Evolutionary conservation across 495 filamentous ascomycete species (phyloP).

Genomic region (Aspergillus diversus): DNA sequence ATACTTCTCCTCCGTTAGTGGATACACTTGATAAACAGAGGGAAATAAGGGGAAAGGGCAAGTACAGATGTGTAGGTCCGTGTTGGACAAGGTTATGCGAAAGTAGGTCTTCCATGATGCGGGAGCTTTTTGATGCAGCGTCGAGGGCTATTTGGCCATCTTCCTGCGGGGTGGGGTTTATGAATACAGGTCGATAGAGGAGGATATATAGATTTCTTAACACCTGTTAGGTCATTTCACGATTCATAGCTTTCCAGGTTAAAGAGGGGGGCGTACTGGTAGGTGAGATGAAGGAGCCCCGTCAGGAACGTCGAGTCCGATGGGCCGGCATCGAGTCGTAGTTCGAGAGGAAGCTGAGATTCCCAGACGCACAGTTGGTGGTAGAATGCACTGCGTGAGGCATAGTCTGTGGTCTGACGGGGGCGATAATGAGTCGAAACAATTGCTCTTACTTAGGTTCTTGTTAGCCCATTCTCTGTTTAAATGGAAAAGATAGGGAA

Average conservation of each 20-base stretch:
- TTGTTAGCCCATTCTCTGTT: neutral
- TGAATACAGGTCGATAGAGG: conserved; percentile 42
- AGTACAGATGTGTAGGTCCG: conserved; percentile 40
- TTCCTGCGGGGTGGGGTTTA: conserved; percentile 27
- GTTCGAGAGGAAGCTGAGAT: conserved; percentile 35
- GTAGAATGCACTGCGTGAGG: conserved; percentile 34
- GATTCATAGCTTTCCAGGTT: neutral
- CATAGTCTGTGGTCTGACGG: conserved; percentile 33
- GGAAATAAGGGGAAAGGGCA: neutral
- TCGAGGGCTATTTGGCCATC: conserved; percentile 44
- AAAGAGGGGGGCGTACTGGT: conserved; percentile 35
- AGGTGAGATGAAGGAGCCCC: conserved; percentile 49
- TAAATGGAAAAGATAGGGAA: neutral
- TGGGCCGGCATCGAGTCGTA: conserved; percentile 33
- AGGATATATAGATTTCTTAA: conserved; percentile 45
- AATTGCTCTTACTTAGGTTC: conserved; percentile 43
- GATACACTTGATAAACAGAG: neutral
- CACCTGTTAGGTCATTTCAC: neutral
- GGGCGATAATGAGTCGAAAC: conserved; percentile 47
- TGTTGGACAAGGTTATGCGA: conserved; percentile 51
- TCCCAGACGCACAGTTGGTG: conserved; percentile 42
- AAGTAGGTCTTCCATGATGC: conserved; percentile 51
- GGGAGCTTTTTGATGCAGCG: conserved; percentile 46
- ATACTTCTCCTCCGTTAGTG: conserved; percentile 33
- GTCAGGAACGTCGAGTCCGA: conserved; percentile 40